Conservation (phyloP, 2,329 filamentous ascomycete species). For the Phialocephala subalpina region DNA sequence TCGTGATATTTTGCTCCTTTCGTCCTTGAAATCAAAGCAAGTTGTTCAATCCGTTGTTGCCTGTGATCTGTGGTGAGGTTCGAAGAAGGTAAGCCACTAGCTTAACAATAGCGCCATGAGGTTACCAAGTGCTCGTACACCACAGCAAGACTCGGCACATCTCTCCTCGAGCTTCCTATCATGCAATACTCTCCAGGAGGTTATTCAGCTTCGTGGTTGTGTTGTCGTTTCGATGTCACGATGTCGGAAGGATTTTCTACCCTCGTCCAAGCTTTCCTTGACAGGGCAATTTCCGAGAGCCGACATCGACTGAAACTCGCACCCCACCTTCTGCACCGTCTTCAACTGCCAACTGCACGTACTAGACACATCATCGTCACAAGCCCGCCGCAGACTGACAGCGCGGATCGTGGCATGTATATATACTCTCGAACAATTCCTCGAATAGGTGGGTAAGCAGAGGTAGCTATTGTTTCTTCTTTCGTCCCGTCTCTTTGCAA, state of each 20-base stretch:
- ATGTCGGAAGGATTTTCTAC: background rate
- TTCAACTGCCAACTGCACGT: background rate
- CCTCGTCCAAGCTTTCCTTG: background rate
- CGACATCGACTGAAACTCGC: background rate
- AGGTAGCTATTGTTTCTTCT: conserved; percentile 4
- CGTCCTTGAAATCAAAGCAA: background rate
- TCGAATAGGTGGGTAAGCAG: background rate
- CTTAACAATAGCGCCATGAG: background rate
- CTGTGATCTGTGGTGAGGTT: background rate
- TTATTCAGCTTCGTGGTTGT: background rate
- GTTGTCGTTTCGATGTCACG: background rate
- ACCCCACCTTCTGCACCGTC: conserved; percentile 8
- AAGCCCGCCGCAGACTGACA: background rate
- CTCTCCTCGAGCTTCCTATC: background rate
- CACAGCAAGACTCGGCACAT: background rate
- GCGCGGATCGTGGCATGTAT: background rate
- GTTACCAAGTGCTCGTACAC: background rate
- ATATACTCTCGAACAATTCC: background rate
- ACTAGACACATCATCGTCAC: conserved; percentile 9
- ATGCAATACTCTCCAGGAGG: background rate
- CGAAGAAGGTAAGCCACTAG: background rate
- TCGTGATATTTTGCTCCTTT: background rate
- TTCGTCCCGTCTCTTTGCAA: background rate
- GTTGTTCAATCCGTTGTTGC: too few relatives aligned
- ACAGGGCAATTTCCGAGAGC: background rate